Conservation (phyloP, 192 early-diverging fungal species). For the Umbelopsis sp. region DNA sequence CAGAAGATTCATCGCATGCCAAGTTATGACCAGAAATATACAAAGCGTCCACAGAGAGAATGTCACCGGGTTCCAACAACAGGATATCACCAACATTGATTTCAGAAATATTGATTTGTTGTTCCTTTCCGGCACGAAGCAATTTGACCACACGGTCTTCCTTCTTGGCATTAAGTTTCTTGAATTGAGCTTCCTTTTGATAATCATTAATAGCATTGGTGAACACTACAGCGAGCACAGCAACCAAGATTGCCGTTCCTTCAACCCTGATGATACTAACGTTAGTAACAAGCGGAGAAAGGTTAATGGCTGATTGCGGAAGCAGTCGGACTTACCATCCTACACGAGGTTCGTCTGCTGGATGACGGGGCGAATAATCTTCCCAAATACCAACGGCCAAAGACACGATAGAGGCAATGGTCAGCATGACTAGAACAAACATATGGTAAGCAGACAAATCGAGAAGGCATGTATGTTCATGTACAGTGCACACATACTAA, state of each 20-base stretch:
- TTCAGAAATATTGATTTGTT: conserved; percentile 76
- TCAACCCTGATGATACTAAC: conserved; percentile 30
- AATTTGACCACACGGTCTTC: conserved; percentile 80
- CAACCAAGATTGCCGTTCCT: conserved; percentile 81
- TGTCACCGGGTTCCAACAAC: conserved; percentile 86
- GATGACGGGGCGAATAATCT: conserved; percentile 65
- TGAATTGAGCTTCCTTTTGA: conserved; percentile 89
- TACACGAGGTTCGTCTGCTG: conserved; percentile 70
- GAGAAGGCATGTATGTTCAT: neutral
- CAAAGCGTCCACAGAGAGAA: conserved; percentile 94
- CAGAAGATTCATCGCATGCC: conserved; percentile 84
- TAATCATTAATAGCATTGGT: conserved; percentile 91
- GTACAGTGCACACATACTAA: conserved; percentile 42
- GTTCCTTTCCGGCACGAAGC: conserved; percentile 72
- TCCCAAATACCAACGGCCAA: conserved; percentile 87
- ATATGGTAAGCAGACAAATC: neutral
- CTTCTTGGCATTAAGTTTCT: conserved; percentile 84
- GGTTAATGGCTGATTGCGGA: neutral
- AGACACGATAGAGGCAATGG: conserved; percentile 82
- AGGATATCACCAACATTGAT: conserved; percentile 92
- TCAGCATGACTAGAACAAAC: conserved; percentile 71
- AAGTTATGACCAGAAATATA: conserved; percentile 80
- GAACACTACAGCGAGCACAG: conserved; percentile 88
- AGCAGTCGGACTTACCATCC: conserved; percentile 62
- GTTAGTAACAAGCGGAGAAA: neutral